Evolutionary conservation across 106 monocot genomes (phyloP).

Genomic region (Posidonia australis): DNA sequence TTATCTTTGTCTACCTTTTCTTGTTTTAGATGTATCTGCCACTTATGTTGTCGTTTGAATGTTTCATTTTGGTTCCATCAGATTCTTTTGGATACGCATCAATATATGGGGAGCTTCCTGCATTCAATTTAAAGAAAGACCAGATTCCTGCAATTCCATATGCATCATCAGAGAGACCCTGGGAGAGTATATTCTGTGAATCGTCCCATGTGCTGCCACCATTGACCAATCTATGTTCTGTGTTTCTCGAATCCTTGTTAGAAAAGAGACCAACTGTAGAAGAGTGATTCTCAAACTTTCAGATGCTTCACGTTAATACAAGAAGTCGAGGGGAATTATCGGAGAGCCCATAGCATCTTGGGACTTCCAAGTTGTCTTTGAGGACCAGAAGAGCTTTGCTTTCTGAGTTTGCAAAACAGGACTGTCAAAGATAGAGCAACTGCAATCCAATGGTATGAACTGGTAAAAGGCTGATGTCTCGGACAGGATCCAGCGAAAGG

Average conservation of each 20-base stretch:
- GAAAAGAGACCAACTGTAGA: constrained; percentile 32
- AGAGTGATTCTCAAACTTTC: too few relatives aligned
- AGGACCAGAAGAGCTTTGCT: too few relatives aligned
- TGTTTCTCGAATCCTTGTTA: constrained; percentile 65
- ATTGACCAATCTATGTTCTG: constrained; percentile 58
- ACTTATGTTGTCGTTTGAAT: neutral
- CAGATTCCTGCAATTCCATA: constrained; percentile 38
- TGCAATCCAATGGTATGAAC: too few relatives aligned
- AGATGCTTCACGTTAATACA: too few relatives aligned
- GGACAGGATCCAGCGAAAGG: too few relatives aligned
- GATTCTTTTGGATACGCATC: constrained; percentile 60
- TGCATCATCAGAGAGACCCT: constrained; percentile 58
- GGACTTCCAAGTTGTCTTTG: too few relatives aligned
- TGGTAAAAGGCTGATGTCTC: too few relatives aligned
- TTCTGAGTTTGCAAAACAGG: too few relatives aligned
- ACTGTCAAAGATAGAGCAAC: too few relatives aligned
- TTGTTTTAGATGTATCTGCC: neutral
- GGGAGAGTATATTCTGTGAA: constrained; percentile 83
- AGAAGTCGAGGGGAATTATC: too few relatives aligned
- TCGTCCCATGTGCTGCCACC: constrained; percentile 82
- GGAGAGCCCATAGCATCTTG: too few relatives aligned
- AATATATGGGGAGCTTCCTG: constrained; percentile 70
- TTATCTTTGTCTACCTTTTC: neutral
- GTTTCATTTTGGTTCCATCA: constrained; percentile 11
- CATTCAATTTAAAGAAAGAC: constrained; percentile 25